These are phyloP conservation scores for Corallochytrium limacisporum DNA, from an alignment of 78 protist genomes.

Conservation along the genomic window DNA sequence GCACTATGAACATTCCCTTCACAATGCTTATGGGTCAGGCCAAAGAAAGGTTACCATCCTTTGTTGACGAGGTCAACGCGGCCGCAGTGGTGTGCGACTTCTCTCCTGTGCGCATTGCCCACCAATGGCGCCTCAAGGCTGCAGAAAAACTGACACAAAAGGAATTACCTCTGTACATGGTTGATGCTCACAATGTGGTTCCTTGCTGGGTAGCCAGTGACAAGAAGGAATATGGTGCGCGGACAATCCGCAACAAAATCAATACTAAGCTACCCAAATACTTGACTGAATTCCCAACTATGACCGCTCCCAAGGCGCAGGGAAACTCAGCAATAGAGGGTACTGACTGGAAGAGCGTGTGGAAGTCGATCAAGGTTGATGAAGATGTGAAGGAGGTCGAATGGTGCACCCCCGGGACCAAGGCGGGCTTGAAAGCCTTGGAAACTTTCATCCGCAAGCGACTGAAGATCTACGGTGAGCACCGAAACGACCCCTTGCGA, in stretches of 20 bases:
- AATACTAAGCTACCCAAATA: not conserved
- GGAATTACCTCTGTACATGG: not conserved
- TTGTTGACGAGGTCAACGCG: not conserved
- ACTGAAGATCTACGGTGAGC: not conserved
- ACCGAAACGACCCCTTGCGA: constrained; percentile 34
- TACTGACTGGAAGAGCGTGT: not conserved
- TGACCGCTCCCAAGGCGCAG: too few relatives aligned
- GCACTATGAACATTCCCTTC: not conserved
- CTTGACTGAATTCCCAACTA: constrained; percentile 9
- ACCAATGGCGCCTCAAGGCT: not conserved
- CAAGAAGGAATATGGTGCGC: constrained; percentile 35
- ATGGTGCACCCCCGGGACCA: constrained; percentile 3
- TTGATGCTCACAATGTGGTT: constrained; percentile 41
- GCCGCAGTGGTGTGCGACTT: constrained; percentile 13
- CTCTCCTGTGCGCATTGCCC: not conserved
- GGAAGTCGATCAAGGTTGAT: not conserved
- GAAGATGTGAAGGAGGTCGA: not conserved
- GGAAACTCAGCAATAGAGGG: too few relatives aligned
- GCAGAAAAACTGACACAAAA: not conserved
- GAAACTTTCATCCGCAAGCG: constrained; percentile 4
- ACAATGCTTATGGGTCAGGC: not conserved
- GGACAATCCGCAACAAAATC: constrained; percentile 36
- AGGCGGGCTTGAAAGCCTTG: not conserved
- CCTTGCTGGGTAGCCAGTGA: constrained; percentile 19
- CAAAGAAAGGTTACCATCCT: not conserved